These are phyloP conservation scores for Peniophora sp. DNA, from an alignment of 1,284 basidiomycete species.

Conservation along the genomic window DNA sequence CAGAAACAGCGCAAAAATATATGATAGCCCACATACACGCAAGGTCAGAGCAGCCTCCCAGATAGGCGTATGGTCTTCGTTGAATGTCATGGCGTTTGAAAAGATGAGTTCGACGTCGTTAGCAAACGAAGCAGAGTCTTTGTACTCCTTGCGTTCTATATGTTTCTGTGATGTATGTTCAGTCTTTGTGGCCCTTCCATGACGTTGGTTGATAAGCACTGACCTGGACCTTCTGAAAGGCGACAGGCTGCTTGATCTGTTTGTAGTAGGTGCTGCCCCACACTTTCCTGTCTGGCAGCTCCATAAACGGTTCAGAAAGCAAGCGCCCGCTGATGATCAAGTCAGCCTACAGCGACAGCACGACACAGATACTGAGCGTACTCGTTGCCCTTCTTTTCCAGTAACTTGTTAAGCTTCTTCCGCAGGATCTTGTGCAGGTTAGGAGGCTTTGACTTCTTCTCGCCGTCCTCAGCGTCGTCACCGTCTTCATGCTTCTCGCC, in stretches of 20 bases:
- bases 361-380: slow-evolving; percentile 24
- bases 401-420: slow-evolving; percentile 58
- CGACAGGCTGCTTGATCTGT: slow-evolving; percentile 76
- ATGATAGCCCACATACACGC: slow-evolving; percentile 35
- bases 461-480: slow-evolving; percentile 28
- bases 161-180: slow-evolving; percentile 43
- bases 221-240: slow-evolving; percentile 75
- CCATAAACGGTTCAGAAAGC: slow-evolving; percentile 75
- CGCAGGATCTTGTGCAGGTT: slow-evolving; percentile 59
- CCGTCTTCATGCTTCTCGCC: slow-evolving; percentile 34
- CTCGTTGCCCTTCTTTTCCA: slow-evolving; percentile 60
- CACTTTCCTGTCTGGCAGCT: slow-evolving; percentile 69
- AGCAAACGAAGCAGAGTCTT: slow-evolving; percentile 61
- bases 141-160: slow-evolving; percentile 70
- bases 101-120: slow-evolving; percentile 87
- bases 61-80: slow-evolving; percentile 67
- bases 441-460: slow-evolving; percentile 50
- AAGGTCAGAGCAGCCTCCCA: slow-evolving; percentile 67
- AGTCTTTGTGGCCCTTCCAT: slow-evolving; percentile 9
- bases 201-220: slow-evolving; percentile 20
- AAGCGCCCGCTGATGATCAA: slow-evolving; percentile 47
- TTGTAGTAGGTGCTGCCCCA: slow-evolving; percentile 81
- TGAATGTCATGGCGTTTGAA: slow-evolving; percentile 82
- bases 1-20: slow-evolving; percentile 1
- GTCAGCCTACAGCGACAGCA: background rate